These are phyloP conservation scores for Tolypocladium cylindrosporum DNA, from an alignment of 2,329 filamentous ascomycete species.

Conservation along the genomic window DNA sequence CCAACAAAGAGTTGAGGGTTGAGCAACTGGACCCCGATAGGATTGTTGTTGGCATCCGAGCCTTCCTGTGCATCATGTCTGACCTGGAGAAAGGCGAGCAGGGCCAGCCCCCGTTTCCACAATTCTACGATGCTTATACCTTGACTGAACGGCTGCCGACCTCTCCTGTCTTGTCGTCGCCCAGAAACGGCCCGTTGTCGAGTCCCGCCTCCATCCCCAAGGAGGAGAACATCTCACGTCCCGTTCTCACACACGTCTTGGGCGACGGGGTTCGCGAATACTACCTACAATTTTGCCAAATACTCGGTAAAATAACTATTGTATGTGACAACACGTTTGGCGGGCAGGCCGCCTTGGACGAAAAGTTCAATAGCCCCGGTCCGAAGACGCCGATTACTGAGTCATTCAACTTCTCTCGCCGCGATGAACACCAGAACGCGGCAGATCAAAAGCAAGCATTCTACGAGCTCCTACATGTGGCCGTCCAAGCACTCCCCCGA, in stretches of 20 bases:
- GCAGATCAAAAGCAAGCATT: constrained; percentile 86
- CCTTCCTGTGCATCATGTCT: constrained; percentile 86
- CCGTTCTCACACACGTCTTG: constrained; percentile 52
- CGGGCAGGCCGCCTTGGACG: constrained; percentile 87
- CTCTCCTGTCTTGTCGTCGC: constrained; percentile 38
- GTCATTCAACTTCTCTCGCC: constrained; percentile 80
- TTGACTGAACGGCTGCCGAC: constrained; percentile 33
- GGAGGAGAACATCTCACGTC: constrained; percentile 58
- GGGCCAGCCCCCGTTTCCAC: constrained; percentile 73
- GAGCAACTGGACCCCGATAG: constrained; percentile 93
- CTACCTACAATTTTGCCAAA: constrained; percentile 86
- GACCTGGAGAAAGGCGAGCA: constrained; percentile 80
- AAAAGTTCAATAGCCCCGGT: constrained; percentile 79
- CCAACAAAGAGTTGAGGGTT: constrained; percentile 67
- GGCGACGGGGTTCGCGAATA: constrained; percentile 73
- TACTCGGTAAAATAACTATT: constrained; percentile 89
- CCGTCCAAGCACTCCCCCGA: constrained; percentile 89
- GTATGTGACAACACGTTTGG: constrained; percentile 97
- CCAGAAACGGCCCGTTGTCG: constrained; percentile 15
- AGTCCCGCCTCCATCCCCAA: constrained; percentile 19
- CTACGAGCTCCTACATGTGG: constrained; percentile 90
- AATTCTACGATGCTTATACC: constrained; percentile 39
- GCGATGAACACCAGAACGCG: constrained; percentile 64
- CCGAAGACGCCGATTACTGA: constrained; percentile 94
- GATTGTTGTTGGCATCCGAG: constrained; percentile 93